Conservation (phyloP, 106 monocot species). For the Dendrobium chrysotoxum region DNA sequence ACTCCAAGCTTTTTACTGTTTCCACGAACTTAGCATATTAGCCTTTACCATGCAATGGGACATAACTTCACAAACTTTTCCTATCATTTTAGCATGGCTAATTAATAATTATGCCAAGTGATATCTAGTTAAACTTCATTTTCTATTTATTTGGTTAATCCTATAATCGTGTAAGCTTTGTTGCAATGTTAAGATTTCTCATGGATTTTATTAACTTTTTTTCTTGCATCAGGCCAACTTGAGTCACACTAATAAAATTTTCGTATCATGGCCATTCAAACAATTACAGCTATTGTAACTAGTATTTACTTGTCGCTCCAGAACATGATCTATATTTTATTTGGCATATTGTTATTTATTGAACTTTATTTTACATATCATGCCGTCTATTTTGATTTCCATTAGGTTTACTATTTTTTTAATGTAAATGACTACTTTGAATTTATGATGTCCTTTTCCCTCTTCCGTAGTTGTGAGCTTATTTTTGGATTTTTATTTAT, state of each 20-base stretch:
- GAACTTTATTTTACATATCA: not conserved
- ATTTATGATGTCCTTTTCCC: not conserved
- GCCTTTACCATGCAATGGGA: not conserved
- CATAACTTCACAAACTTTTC: not conserved
- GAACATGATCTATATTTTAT: not conserved
- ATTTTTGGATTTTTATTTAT: not conserved
- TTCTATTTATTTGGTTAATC: not conserved
- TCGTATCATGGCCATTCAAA: too few species aligned
- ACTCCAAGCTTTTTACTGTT: not conserved
- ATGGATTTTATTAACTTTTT: too few species aligned
- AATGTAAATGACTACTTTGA: not conserved
- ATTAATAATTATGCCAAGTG: not conserved
- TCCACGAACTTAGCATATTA: not conserved
- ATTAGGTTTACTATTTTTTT: not conserved
- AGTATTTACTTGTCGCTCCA: too few species aligned
- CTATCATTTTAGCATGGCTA: not conserved
- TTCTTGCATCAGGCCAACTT: too few species aligned
- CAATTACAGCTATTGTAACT: too few species aligned
- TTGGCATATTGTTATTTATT: not conserved
- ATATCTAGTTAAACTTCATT: not conserved
- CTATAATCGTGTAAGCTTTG: too few species aligned
- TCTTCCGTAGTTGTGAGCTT: not conserved
- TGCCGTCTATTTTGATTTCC: not conserved
- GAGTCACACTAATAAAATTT: too few species aligned
- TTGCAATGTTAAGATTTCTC: too few species aligned